Evolutionary conservation across 2,329 filamentous ascomycete genomes (phyloP).

Genomic region (Zopfia rhizophila): DNA sequence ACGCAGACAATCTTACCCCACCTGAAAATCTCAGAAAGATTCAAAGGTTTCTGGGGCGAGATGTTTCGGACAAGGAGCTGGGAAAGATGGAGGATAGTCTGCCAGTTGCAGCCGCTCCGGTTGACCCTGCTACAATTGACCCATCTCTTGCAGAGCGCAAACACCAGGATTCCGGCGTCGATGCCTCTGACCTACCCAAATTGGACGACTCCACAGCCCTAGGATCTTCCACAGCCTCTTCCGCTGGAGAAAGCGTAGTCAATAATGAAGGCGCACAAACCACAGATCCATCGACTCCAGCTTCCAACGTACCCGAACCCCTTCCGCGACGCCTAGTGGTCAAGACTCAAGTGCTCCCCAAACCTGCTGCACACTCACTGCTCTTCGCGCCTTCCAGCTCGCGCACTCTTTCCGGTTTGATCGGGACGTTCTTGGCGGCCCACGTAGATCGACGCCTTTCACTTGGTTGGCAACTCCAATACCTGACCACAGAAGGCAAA

Average conservation of each 20-base stretch:
- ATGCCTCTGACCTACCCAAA: slow-evolving; percentile 39
- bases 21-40: slow-evolving; percentile 77
- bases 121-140: slow-evolving; percentile 48
- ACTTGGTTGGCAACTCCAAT: slow-evolving; percentile 89
- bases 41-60: slow-evolving; percentile 54
- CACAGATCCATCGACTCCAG: slow-evolving; percentile 37
- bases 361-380: slow-evolving; percentile 83
- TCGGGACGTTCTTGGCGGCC: slow-evolving; percentile 81
- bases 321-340: slow-evolving; percentile 59
- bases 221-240: slow-evolving; percentile 28
- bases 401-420: slow-evolving; percentile 79
- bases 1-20: slow-evolving; percentile 80
- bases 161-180: slow-evolving; percentile 48
- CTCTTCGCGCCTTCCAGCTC: slow-evolving; percentile 82
- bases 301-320: slow-evolving; percentile 29
- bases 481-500: slow-evolving; percentile 88
- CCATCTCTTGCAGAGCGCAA: slow-evolving; percentile 33
- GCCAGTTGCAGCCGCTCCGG: slow-evolving; percentile 62
- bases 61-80: slow-evolving; percentile 45
- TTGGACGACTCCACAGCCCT: slow-evolving; percentile 24
- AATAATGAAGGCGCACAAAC: slow-evolving; percentile 37
- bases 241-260: slow-evolving; percentile 26
- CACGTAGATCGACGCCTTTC: slow-evolving; percentile 82
- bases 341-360: slow-evolving; percentile 75
- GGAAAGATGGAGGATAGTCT: slow-evolving; percentile 51